phyloP scores from a whole-genome alignment of 1,139 yeast species.

The Magnusiomyces fungicola region DNA sequence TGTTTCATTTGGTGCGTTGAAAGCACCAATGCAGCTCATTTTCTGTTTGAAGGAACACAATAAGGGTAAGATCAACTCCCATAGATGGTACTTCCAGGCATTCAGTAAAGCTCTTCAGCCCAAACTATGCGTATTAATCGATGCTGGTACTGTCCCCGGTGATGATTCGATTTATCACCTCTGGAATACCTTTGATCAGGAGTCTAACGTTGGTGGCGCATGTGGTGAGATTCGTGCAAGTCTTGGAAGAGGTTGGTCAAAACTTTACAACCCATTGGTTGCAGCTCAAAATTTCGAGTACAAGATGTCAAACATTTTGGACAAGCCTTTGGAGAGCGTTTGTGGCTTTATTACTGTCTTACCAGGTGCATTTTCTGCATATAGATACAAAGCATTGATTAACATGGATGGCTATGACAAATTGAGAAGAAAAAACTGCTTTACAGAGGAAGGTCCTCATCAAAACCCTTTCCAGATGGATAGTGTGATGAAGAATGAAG shows the following conservation, averaged over 20 bases:
- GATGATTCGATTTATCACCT: slow-evolving; percentile 65
- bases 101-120: slow-evolving; percentile 67
- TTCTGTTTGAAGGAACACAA: slow-evolving; percentile 75
- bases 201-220: slow-evolving; percentile 76
- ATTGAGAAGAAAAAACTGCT: background rate
- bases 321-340: slow-evolving; percentile 76
- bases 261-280: slow-evolving; percentile 61
- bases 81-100: slow-evolving; percentile 80
- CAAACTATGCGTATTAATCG: slow-evolving; percentile 60
- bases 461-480: background rate
- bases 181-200: slow-evolving; percentile 63
- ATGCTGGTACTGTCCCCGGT: slow-evolving; percentile 75
- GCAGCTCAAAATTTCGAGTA: slow-evolving; percentile 84
- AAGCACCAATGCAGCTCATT: slow-evolving; percentile 57
- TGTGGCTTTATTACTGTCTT: slow-evolving; percentile 77
- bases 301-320: slow-evolving; percentile 73
- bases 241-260: slow-evolving; percentile 48
- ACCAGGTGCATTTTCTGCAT: slow-evolving; percentile 86
- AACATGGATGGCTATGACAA: background rate
- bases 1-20: slow-evolving; percentile 40
- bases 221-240: slow-evolving; percentile 78
- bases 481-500: background rate
- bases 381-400: slow-evolving; percentile 54
- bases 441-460: background rate
- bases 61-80: slow-evolving; percentile 70